Evolutionary conservation across 2,329 filamentous ascomycete species (phyloP).

Genomic region (Penicillium vulpinum): DNA sequence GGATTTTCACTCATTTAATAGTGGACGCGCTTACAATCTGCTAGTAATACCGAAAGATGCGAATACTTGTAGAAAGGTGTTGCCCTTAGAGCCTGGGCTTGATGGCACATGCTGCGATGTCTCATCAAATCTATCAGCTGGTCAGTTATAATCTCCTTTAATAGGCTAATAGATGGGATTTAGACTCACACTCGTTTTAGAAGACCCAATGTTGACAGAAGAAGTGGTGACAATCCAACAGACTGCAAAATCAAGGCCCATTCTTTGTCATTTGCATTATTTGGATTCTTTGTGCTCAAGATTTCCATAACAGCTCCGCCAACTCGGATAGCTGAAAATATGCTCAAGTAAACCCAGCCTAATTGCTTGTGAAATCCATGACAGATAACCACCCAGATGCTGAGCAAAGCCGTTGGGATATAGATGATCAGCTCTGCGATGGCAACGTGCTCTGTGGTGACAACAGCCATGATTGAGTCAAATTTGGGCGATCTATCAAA

Average conservation of each 20-base stretch:
- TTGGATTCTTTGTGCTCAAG: background rate
- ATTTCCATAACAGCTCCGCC: constrained; percentile 6
- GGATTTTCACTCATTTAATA: background rate
- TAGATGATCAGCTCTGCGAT: constrained; percentile 9
- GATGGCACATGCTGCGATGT: constrained; percentile 1
- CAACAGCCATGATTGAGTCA: background rate
- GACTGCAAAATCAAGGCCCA: constrained; percentile 6
- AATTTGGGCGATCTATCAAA: background rate
- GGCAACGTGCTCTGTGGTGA: constrained; percentile 4
- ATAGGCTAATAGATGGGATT: too few species aligned
- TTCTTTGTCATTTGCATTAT: constrained; percentile 3
- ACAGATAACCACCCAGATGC: constrained; percentile 3
- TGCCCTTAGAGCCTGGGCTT: background rate
- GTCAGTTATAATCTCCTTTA: background rate
- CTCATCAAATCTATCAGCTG: background rate
- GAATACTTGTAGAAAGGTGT: background rate
- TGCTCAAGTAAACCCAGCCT: constrained; percentile 6
- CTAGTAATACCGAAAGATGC: background rate
- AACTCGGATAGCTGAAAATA: constrained; percentile 6
- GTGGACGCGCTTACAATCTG: background rate
- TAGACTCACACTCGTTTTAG: constrained; percentile 6
- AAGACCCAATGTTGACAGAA: constrained; percentile 5
- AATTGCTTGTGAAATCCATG: constrained; percentile 11
- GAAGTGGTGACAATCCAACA: constrained; percentile 6
- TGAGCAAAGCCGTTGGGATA: constrained; percentile 4